Evolutionary conservation across 2,329 filamentous ascomycete genomes (phyloP).

Genomic region (Xylariaceae sp.): DNA sequence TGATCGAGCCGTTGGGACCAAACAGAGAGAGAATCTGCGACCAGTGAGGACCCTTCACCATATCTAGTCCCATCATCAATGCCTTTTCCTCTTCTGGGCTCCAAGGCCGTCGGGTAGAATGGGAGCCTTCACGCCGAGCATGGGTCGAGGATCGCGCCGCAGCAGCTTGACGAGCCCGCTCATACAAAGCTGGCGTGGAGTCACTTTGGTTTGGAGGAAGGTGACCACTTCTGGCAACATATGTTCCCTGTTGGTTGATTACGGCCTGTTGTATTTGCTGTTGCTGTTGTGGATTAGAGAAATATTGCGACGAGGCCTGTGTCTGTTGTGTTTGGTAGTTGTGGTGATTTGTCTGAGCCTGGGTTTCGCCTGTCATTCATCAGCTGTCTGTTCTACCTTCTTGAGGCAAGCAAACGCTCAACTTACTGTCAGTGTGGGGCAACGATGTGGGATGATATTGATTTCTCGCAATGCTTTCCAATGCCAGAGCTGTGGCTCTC

Average conservation of each 20-base stretch:
- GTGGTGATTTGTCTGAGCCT: conserved; percentile 18
- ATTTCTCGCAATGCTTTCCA: conserved; percentile 33
- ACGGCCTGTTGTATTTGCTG: conserved; percentile 20
- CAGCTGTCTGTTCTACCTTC: conserved; percentile 1
- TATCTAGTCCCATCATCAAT: conserved; percentile 79
- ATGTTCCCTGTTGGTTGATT: conserved; percentile 18
- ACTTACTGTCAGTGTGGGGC: conserved; percentile 27
- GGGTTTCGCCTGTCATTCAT: conserved; percentile 22
- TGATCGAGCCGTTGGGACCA: conserved; percentile 72
- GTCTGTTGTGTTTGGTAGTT: conserved; percentile 25
- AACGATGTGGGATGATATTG: conserved; percentile 32
- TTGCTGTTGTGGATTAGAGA: conserved; percentile 22
- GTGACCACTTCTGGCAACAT: conserved; percentile 29
- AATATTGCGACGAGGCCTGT: conserved; percentile 25
- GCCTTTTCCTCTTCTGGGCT: conserved; percentile 85
- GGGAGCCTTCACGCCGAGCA: conserved; percentile 50
- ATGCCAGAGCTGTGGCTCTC: conserved; percentile 30
- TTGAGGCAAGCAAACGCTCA: too few relatives aligned
- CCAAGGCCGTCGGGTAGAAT: conserved; percentile 72
- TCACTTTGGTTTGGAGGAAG: conserved; percentile 54
- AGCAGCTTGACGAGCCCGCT: conserved; percentile 54
- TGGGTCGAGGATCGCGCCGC: conserved; percentile 52
- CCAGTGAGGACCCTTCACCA: conserved; percentile 89
- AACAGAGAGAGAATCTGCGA: conserved; percentile 84
- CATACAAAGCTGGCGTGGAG: conserved; percentile 52